Evolutionary conservation across 2,329 filamentous ascomycete genomes (phyloP), one percentile per base, ranked within the genome.

Genomic region (Epicoccum nigrum): DNA sequence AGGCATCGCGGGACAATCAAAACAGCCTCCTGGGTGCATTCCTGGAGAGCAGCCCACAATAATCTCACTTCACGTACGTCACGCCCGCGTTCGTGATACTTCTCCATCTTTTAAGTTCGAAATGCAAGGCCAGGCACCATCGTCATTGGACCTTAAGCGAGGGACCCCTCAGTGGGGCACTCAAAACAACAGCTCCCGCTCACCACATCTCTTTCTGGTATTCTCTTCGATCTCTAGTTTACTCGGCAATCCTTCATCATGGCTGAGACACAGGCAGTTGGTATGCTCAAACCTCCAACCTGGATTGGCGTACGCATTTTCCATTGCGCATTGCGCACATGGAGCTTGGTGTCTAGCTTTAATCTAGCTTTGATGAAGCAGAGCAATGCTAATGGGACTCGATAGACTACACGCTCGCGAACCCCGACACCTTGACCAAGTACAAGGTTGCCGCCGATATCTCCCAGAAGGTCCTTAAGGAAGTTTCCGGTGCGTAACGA

Each of bases 371-470:
- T 53, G 55, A 47, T 39, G 59, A 54, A 41, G 44, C 52, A 63
- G 59, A 56, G 60, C 51, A 51, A 48, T 63, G 62, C 68, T 71
- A 63, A 72, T 37, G 44, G 41, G 45, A 31, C 33, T 44, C 47
- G 23, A 60, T 60, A 96, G 90, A 96, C 76, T 92, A 95, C 81
- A 84, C 89, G 64, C 86, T 97, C 76, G 90, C 86, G 77, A 94
- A 95, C 82, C 90, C 90, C 56, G 90, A 95, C 76, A 97, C 92
- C 69, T 84, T 99, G 68, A 97, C 94, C 79, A 99, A 97, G 84
- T 97, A 97, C 85, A 97, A 96, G 87, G 92, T 89, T 62, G 94
- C 94, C 51, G 93, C 90, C 59, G 83, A 89, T 74, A 97, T 99
- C 78, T 94, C 93, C 43, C 90, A 97, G 76, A 96, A 93, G 81